A percentile compares a stretch with the other conserved stretches of the same genome.
phyloP scores from a whole-genome alignment of 1,139 yeast genomes.

The Citeromyces hawaiiensis region DNA sequence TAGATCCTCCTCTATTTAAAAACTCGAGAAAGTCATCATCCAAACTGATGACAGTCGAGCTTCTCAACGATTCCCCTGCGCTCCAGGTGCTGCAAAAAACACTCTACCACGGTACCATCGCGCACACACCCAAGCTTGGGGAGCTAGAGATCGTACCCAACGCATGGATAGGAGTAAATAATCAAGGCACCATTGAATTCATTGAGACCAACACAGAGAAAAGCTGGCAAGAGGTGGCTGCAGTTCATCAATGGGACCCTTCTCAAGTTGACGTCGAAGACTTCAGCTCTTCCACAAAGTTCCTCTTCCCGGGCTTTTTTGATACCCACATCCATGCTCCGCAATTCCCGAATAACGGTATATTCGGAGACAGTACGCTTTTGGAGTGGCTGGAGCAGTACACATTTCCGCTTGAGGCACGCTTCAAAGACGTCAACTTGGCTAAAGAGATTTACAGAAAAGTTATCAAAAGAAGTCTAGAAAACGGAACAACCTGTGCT shows the following conservation, averaged over 20 bases:
- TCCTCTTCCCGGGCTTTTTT: conserved; percentile 83
- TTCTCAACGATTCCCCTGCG: not conserved
- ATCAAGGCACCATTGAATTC: conserved; percentile 30
- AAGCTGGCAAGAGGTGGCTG: conserved; percentile 1
- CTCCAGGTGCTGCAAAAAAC: not conserved
- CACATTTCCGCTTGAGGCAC: conserved; percentile 79
- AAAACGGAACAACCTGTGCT: conserved; percentile 83
- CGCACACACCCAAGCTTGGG: conserved; percentile 39
- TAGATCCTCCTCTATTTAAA: too few species aligned
- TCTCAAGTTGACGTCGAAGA: conserved; percentile 14
- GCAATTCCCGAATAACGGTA: conserved; percentile 89
- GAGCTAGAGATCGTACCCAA: conserved; percentile 29
- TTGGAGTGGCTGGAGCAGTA: conserved; percentile 80
- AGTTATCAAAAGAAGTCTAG: conserved; percentile 54
- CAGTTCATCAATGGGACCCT: not conserved
- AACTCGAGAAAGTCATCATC: too few species aligned
- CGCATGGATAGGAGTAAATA: conserved; percentile 43
- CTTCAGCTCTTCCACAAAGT: conserved; percentile 17
- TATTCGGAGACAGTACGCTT: conserved; percentile 75
- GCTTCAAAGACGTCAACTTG: conserved; percentile 30
- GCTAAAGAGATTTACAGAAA: conserved; percentile 53
- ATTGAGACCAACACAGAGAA: conserved; percentile 13
- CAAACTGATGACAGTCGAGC: too few species aligned
- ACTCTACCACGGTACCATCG: conserved; percentile 37
- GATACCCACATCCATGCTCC: conserved; percentile 97